Evolutionary conservation across 129 eudicot species (phyloP), one percentile per base, ranked within the genome.

Genomic region (Heracleum sosnowskyi): DNA sequence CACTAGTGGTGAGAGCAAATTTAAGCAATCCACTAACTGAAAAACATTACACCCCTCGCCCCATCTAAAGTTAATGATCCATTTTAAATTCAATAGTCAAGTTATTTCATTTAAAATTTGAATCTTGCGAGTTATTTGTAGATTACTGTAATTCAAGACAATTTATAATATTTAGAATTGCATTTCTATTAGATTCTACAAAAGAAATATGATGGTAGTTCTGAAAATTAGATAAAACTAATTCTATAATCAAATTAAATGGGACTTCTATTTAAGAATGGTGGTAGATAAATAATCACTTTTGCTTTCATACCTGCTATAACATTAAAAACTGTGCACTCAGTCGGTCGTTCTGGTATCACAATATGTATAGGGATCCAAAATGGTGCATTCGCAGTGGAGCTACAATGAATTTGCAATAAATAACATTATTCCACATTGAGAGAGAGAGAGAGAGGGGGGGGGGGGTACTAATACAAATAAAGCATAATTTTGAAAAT

Each of bases 311-410:
- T 86, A 93, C 99, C 99, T 95, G 99, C 99, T 84, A 92, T 91
- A 45, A 95, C 97, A 83, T 91, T 95, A 80, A 95, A 92, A 62
- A 95, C 92, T 22, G 97, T 87, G 71, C 97, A 92, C 83, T 95
- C 99, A 6, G 97, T 95, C 16, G 99, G 99, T 40, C 99, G 96
- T 87, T 95, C 99, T 28, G 99, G 99, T 76, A 95, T 92, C 82
- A 95, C 97, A 31, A 95, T 90, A 82, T 95, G 97, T 81, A 95
- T 92, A 26, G 99, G 99, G 77, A 95, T 95, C 99, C 99, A 95
- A 86, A 95, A 95, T 81, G 99, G 99, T 40, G 94, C 94, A 74
- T 91, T 95, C 85, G 96, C 91, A 83, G 87, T 87, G 53, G 99
- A 95, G 78, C 99, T 95, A 81, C 90, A 91, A 82, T 51, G 75